These are phyloP conservation scores for Penicillium sp. DNA, from an alignment of 2,329 filamentous ascomycete species.

Conservation along the genomic window DNA sequence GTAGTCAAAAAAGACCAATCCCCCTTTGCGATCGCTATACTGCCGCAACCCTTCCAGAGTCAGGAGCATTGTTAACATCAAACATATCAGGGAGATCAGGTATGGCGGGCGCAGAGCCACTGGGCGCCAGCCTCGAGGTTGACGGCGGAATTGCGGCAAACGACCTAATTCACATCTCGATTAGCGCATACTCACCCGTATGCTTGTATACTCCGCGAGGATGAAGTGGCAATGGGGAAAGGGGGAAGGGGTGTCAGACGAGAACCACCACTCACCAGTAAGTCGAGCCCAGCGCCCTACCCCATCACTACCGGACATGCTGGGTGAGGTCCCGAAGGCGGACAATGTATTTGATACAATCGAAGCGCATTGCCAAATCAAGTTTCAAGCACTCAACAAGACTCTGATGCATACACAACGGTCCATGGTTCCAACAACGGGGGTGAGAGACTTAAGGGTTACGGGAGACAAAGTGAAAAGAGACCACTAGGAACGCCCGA, in stretches of 20 bases:
- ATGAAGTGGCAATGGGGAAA: not conserved
- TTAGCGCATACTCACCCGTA: not conserved
- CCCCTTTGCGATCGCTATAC: conserved; percentile 31
- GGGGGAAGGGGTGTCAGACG: not conserved
- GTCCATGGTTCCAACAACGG: not conserved
- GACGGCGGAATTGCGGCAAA: conserved; percentile 1
- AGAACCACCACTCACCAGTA: conserved; percentile 18
- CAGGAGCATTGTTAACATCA: conserved; percentile 26
- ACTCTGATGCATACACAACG: not conserved
- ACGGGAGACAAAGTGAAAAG: not conserved
- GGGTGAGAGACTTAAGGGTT: not conserved
- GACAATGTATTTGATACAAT: conserved; percentile 7
- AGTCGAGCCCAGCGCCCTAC: conserved; percentile 19
- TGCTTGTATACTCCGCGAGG: not conserved
- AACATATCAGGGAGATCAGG: conserved; percentile 27
- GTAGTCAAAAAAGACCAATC: conserved; percentile 31
- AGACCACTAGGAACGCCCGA: not conserved
- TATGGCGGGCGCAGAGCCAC: conserved; percentile 35
- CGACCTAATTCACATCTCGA: not conserved
- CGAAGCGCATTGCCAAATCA: conserved; percentile 20
- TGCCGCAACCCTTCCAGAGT: conserved; percentile 32
- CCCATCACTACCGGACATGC: conserved; percentile 22
- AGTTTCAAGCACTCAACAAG: conserved; percentile 3
- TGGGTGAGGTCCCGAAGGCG: conserved; percentile 17
- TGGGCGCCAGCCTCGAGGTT: conserved; percentile 32